Percentiles rank a stretch among this genome's conserved stretches.
Conservation (phyloP, 2,329 filamentous ascomycete genomes). For the Lachnellula suecica region DNA sequence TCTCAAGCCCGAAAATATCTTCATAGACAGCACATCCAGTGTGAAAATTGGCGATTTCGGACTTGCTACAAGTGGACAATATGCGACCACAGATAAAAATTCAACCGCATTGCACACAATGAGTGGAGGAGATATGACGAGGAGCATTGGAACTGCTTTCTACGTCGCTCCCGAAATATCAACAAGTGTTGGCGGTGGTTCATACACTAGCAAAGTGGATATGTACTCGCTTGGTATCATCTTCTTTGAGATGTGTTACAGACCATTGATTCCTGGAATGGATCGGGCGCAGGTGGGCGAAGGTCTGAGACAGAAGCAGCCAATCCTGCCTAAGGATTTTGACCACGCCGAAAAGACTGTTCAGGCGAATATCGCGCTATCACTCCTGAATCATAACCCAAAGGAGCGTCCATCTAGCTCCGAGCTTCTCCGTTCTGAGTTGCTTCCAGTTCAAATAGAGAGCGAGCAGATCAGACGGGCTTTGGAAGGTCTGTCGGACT, state of each 20-base stretch:
- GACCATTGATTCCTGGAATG: slow-evolving; percentile 57
- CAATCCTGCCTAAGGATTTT: slow-evolving; percentile 73
- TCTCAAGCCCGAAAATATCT: slow-evolving; percentile 95
- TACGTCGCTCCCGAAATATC: slow-evolving; percentile 93
- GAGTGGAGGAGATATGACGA: slow-evolving; percentile 63
- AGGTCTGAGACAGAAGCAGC: slow-evolving; percentile 64
- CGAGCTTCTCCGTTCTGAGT: slow-evolving; percentile 81
- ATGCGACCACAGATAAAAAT: slow-evolving; percentile 56
- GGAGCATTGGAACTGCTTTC: slow-evolving; percentile 74
- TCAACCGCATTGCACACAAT: slow-evolving; percentile 20
- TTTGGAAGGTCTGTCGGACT: slow-evolving; percentile 77
- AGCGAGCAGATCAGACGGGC: slow-evolving; percentile 86
- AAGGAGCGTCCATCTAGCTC: slow-evolving; percentile 78
- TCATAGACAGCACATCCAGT: slow-evolving; percentile 86
- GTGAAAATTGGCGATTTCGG: slow-evolving; percentile 98
- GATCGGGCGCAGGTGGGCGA: slow-evolving; percentile 64
- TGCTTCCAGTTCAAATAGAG: slow-evolving; percentile 87
- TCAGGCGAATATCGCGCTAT: slow-evolving; percentile 76
- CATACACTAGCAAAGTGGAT: slow-evolving; percentile 92
- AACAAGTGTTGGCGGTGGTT: slow-evolving; percentile 69
- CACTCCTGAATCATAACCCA: slow-evolving; percentile 78
- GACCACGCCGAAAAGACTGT: slow-evolving; percentile 63
- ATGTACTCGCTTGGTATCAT: slow-evolving; percentile 98
- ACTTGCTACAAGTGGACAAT: slow-evolving; percentile 84
- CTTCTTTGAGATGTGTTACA: slow-evolving; percentile 95